These are phyloP conservation scores for Diutina sp. DNA, from an alignment of 1,139 yeast species.

Conservation along the genomic window DNA sequence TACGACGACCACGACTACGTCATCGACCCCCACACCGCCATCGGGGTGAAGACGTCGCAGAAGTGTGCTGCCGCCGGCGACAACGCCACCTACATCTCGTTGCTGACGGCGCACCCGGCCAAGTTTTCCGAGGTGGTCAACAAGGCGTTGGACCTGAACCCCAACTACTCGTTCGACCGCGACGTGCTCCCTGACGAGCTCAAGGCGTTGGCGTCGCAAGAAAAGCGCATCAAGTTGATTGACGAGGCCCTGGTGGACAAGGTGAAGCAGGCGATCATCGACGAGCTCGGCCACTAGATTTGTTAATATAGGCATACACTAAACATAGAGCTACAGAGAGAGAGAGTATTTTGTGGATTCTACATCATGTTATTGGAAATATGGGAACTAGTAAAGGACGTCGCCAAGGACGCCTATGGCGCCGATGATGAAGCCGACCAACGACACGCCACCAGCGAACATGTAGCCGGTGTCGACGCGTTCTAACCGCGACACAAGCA, in stretches of 20 bases:
- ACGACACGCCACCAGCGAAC: slow-evolving; percentile 26
- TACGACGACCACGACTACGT: slow-evolving; percentile 57
- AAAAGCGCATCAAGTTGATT: slow-evolving; percentile 65
- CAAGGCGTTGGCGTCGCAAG: slow-evolving; percentile 54
- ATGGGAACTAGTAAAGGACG: slow-evolving; percentile 10
- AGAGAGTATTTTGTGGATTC: no score
- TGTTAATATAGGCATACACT: not conserved
- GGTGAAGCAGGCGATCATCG: slow-evolving; percentile 63
- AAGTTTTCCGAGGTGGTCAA: slow-evolving; percentile 95
- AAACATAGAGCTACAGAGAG: no score
- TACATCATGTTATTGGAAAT: not conserved
- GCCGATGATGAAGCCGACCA: slow-evolving; percentile 28
- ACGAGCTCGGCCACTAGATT: slow-evolving; percentile 20
- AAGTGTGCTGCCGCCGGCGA: slow-evolving; percentile 25
- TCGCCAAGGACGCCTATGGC: slow-evolving; percentile 41
- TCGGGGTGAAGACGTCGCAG: slow-evolving; percentile 74
- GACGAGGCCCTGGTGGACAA: slow-evolving; percentile 62
- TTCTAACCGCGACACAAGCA: slow-evolving; percentile 19
- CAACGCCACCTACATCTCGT: slow-evolving; percentile 50
- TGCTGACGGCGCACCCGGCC: slow-evolving; percentile 97
- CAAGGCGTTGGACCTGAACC: slow-evolving; percentile 50
- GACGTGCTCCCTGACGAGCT: slow-evolving; percentile 87
- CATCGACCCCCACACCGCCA: slow-evolving; percentile 93
- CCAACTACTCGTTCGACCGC: slow-evolving; percentile 70
- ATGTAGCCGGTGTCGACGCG: slow-evolving; percentile 18